Evolutionary conservation across 2,329 filamentous ascomycete species (phyloP).

Genomic region (Hypoxylon sp.): DNA sequence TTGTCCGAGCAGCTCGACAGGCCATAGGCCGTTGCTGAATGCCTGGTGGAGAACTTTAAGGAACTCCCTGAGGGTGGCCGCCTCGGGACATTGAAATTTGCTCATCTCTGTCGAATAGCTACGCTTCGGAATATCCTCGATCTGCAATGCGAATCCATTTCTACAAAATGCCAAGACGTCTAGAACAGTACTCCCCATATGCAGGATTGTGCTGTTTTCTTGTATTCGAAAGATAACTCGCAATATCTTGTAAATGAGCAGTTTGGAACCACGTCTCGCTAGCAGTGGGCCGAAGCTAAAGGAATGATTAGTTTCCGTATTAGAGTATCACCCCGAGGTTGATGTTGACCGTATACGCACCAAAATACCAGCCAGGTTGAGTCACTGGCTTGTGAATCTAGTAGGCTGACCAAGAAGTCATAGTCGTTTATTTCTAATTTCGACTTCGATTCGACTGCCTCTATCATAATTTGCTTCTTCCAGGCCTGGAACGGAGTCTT

Average conservation of each 20-base stretch:
- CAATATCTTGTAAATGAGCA: slow-evolving; percentile 16
- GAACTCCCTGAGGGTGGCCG: background rate
- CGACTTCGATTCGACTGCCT: slow-evolving; percentile 2
- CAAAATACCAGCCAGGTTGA: slow-evolving; percentile 17
- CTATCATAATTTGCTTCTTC: slow-evolving; percentile 1
- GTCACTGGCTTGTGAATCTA: slow-evolving; percentile 8
- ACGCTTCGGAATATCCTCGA: slow-evolving; percentile 5
- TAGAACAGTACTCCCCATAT: slow-evolving; percentile 12
- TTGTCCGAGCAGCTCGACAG: slow-evolving; percentile 13
- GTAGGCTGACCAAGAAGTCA: slow-evolving; percentile 12
- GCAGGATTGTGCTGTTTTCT: background rate
- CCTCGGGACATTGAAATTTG: background rate
- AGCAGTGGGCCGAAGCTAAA: slow-evolving; percentile 19
- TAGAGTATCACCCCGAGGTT: background rate
- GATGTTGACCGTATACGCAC: slow-evolving; percentile 12
- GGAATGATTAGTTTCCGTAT: slow-evolving; percentile 14
- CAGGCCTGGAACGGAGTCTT: slow-evolving; percentile 21
- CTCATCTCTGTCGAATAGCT: background rate
- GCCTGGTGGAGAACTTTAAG: slow-evolving; percentile 11
- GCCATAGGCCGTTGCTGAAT: slow-evolving; percentile 15
- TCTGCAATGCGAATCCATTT: slow-evolving; percentile 14
- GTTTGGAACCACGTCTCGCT: background rate
- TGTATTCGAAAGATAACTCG: slow-evolving; percentile 7
- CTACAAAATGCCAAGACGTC: slow-evolving; percentile 1
- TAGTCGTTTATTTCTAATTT: slow-evolving; percentile 6